These are phyloP conservation scores for Penicillium cataractarum DNA, from an alignment of 495 filamentous ascomycete species.

Conservation along the genomic window DNA sequence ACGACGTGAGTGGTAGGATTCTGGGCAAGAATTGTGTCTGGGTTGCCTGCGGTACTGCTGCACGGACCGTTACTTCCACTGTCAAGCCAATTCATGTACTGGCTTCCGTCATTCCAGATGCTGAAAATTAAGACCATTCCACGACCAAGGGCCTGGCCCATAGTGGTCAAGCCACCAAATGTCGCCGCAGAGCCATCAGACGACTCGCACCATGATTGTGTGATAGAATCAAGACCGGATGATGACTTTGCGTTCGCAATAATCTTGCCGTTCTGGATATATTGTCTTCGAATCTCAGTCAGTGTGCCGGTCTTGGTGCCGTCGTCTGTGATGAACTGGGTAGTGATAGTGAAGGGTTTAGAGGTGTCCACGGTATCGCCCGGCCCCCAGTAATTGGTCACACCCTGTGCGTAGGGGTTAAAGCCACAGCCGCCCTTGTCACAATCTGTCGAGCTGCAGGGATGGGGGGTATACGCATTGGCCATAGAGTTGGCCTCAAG, in stretches of 20 bases:
- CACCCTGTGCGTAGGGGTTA: slow-evolving; percentile 69
- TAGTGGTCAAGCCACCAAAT: slow-evolving; percentile 4
- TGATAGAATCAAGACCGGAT: slow-evolving; percentile 59
- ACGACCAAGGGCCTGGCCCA: slow-evolving; percentile 1
- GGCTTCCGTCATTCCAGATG: not conserved
- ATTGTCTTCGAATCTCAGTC: slow-evolving; percentile 67
- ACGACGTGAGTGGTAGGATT: not conserved
- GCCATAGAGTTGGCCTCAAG: slow-evolving; percentile 67
- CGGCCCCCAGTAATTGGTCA: slow-evolving; percentile 63
- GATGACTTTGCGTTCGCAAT: slow-evolving; percentile 60
- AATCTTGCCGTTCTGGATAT: slow-evolving; percentile 67
- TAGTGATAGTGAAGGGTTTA: slow-evolving; percentile 65
- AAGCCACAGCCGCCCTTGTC: slow-evolving; percentile 78
- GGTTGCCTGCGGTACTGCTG: slow-evolving; percentile 5
- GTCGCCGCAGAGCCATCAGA: not conserved
- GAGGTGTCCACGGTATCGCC: slow-evolving; percentile 63
- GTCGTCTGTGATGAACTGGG: slow-evolving; percentile 64
- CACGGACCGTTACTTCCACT: slow-evolving; percentile 2
- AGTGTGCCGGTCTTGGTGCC: slow-evolving; percentile 55
- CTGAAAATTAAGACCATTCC: slow-evolving; percentile 7
- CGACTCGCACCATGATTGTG: slow-evolving; percentile 22
- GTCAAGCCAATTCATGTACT: slow-evolving; percentile 6
- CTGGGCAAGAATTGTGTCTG: not conserved
- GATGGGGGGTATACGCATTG: slow-evolving; percentile 61
- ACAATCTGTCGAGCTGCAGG: slow-evolving; percentile 61